Evolutionary conservation across 1,284 basidiomycete genomes (phyloP).

Genomic region (Cryptococcus sp.): DNA sequence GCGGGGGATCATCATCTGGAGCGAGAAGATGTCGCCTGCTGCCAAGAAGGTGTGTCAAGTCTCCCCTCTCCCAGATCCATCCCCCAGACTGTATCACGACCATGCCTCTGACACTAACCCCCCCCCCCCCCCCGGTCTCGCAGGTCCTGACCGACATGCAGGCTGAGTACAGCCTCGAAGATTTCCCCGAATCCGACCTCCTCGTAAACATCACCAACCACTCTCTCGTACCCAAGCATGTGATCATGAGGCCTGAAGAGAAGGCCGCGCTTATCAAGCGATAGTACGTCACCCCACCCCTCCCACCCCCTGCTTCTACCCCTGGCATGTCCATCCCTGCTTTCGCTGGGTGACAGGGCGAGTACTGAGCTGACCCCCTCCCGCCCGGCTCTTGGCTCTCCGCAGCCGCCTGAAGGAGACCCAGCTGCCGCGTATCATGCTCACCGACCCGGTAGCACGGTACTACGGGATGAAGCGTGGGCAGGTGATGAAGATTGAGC

Average conservation of each 20-base stretch:
- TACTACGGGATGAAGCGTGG: constrained; percentile 95
- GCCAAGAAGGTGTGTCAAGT: constrained; percentile 76
- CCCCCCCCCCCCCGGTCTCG: no score
- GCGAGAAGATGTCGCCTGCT: constrained; percentile 92
- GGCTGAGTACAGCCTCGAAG: constrained; percentile 81
- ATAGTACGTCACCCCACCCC: constrained; percentile 65
- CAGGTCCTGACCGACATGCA: constrained; percentile 78
- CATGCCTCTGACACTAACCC: not conserved
- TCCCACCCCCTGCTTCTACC: not conserved
- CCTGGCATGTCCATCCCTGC: no score
- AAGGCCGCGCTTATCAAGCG: constrained; percentile 83
- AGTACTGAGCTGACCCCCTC: not conserved
- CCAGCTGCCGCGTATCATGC: constrained; percentile 93
- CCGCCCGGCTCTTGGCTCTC: not conserved
- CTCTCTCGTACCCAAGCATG: constrained; percentile 89
- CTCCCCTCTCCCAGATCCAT: not conserved
- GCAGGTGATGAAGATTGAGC: constrained; percentile 97
- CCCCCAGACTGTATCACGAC: no score
- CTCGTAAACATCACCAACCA: constrained; percentile 98
- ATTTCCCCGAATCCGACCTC: constrained; percentile 93
- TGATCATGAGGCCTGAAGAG: constrained; percentile 79
- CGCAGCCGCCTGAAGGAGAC: constrained; percentile 92
- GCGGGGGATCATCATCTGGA: constrained; percentile 91
- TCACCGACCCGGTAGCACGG: constrained; percentile 91
- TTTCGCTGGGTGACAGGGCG: not conserved